Percentiles rank a stretch among this genome's conserved stretches.
Evolutionary conservation across 441 rosid genomes (phyloP).

Genomic region (Populus hybrid): DNA sequence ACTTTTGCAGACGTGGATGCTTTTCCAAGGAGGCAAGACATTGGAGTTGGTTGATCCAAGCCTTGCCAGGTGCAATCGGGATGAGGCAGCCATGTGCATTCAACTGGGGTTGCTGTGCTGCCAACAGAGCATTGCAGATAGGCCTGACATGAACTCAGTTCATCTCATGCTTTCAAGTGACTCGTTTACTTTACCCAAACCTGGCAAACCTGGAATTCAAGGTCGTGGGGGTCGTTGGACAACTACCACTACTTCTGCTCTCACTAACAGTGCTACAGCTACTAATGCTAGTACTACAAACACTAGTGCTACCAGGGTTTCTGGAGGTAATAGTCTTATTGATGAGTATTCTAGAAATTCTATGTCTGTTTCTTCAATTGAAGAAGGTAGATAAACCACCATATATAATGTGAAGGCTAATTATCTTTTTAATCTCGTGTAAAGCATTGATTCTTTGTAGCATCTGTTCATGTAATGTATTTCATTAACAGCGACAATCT

Average conservation of each 20-base stretch:
- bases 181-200: slow-evolving; percentile 62
- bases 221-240: slow-evolving; percentile 54
- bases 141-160: slow-evolving; percentile 78
- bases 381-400: slow-evolving; percentile 61
- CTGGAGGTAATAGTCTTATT: slow-evolving; percentile 41
- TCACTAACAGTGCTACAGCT: slow-evolving; percentile 31
- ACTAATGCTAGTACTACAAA: slow-evolving; percentile 24
- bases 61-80: slow-evolving; percentile 51
- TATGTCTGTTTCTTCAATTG: slow-evolving; percentile 72
- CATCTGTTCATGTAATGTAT: not conserved
- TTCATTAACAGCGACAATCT: not conserved
- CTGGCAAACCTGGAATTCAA: slow-evolving; percentile 70
- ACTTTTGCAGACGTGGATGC: slow-evolving; percentile 61
- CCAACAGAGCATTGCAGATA: slow-evolving; percentile 50
- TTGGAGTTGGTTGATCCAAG: slow-evolving; percentile 64
- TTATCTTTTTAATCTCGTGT: not conserved
- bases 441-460: slow-evolving; percentile 1
- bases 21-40: slow-evolving; percentile 47
- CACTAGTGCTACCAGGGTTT: slow-evolving; percentile 35
- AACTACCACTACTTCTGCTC: slow-evolving; percentile 34
- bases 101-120: slow-evolving; percentile 81
- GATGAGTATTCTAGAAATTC: slow-evolving; percentile 83
- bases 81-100: slow-evolving; percentile 77
- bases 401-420: not conserved
- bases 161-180: slow-evolving; percentile 77